Percentiles rank a stretch among this genome's conserved stretches.
Conservation (phyloP, 805 yeast genomes). For the Candida argentea region DNA sequence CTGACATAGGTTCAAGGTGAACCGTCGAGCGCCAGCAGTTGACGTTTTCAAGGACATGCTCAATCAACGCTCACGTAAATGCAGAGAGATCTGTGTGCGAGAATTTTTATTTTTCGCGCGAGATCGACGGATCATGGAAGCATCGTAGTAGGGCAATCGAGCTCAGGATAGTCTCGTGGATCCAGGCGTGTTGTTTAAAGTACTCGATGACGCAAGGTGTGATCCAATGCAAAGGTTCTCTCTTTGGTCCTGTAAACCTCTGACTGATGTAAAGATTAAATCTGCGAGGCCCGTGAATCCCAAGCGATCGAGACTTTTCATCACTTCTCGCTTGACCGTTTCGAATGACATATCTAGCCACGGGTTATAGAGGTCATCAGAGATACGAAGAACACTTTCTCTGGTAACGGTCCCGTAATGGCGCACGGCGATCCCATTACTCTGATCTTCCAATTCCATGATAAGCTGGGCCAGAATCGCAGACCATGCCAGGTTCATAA, state of each 20-base stretch:
- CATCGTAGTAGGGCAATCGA: no score
- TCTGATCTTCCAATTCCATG: conserved; percentile 36
- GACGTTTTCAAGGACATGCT: no score
- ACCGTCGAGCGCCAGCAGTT: no score
- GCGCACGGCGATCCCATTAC: conserved; percentile 20
- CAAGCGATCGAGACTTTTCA: conserved; percentile 28
- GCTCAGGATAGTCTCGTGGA: no score
- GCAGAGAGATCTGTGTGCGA: no score
- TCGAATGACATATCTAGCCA: conserved; percentile 36
- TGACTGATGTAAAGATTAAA: conserved; percentile 44
- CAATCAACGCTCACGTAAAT: no score
- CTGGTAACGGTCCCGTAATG: conserved; percentile 47
- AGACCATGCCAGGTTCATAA: conserved; percentile 43
- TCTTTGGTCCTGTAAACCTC: conserved; percentile 30
- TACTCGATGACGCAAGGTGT: no score
- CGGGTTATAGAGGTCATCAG: conserved; percentile 13
- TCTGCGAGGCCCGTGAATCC: conserved; percentile 43
- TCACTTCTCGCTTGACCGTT: conserved; percentile 34
- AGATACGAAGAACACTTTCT: conserved; percentile 25
- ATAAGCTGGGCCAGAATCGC: conserved; percentile 33
- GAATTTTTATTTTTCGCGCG: no score
- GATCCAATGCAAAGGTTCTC: not conserved
- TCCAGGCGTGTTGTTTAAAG: no score
- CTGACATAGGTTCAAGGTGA: no score
- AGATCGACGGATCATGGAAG: not conserved